These are phyloP conservation scores for Phaeosphaeriaceae sp. DNA, from an alignment of 2,329 filamentous ascomycete genomes.

Conservation along the genomic window DNA sequence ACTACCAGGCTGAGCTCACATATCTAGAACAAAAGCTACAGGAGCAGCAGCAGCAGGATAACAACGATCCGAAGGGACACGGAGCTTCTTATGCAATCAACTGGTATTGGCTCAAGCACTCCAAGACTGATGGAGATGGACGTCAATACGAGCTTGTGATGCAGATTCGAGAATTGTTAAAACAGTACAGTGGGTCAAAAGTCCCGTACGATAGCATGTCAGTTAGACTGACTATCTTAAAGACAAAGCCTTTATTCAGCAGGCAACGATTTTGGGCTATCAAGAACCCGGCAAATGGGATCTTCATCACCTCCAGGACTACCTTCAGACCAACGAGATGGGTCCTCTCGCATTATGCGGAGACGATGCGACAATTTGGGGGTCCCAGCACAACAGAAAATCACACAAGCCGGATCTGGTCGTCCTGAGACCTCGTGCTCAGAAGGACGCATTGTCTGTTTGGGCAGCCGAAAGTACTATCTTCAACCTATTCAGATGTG, in stretches of 20 bases:
- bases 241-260: slow-evolving; percentile 28
- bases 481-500: slow-evolving; percentile 10
- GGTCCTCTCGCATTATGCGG: slow-evolving; percentile 11
- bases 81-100: slow-evolving; percentile 8
- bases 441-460: slow-evolving; percentile 25
- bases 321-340: slow-evolving; percentile 14
- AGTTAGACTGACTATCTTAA: not conserved
- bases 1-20: slow-evolving; percentile 12
- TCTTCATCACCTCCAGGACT: slow-evolving; percentile 22
- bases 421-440: slow-evolving; percentile 15
- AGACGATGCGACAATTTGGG: slow-evolving; percentile 18
- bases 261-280: slow-evolving; percentile 13
- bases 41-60: slow-evolving; percentile 4
- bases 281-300: slow-evolving; percentile 18
- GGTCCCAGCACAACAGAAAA: slow-evolving; percentile 3
- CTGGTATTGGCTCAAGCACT: slow-evolving; percentile 8
- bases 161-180: slow-evolving; percentile 13
- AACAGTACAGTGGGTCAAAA: slow-evolving; percentile 17
- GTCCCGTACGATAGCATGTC: not conserved
- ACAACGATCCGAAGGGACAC: not conserved
- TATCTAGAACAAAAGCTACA: slow-evolving; percentile 5
- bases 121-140: slow-evolving; percentile 7
- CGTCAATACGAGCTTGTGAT: slow-evolving; percentile 15
- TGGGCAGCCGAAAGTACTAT: slow-evolving; percentile 20
- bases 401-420: slow-evolving; percentile 17